Conservation (phyloP, 371 early-diverging fungal species). For the Chytridiales sp. region DNA sequence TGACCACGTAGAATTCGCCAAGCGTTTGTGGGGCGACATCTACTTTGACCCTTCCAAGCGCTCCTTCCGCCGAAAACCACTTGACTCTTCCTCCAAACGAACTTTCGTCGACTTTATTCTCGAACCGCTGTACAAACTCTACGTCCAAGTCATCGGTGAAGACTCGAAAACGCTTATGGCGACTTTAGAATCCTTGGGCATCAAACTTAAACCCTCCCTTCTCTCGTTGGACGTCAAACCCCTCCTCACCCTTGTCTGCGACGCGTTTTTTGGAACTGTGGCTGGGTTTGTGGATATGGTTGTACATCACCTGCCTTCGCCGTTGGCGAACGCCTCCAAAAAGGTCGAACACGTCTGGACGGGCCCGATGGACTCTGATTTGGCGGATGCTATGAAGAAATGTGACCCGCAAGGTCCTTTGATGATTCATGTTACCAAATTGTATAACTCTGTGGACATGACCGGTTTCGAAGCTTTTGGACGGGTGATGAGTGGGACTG, state of each 20-base stretch:
- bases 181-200: conserved; percentile 75
- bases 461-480: conserved; percentile 88
- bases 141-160: conserved; percentile 75
- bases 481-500: conserved; percentile 87
- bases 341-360: conserved; percentile 74
- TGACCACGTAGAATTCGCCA: conserved; percentile 78
- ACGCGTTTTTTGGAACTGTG: conserved; percentile 88
- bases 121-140: conserved; percentile 94
- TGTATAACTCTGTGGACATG: conserved; percentile 83
- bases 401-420: conserved; percentile 90
- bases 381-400: conserved; percentile 70
- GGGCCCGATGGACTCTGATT: conserved; percentile 65
- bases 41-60: conserved; percentile 79
- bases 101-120: conserved; percentile 96
- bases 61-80: conserved; percentile 71
- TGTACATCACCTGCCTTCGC: conserved; percentile 75
- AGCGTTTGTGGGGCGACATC: conserved; percentile 97
- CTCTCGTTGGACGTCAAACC: conserved; percentile 79
- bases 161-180: conserved; percentile 63
- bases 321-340: conserved; percentile 67
- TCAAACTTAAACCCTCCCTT: conserved; percentile 75
- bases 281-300: conserved; percentile 91
- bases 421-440: conserved; percentile 87
- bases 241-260: conserved; percentile 74
- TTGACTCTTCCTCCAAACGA: conserved; percentile 54